Base-by-base conservation (phyloP, 495 filamentous ascomycete species). In the Aspergillus homomorphus region DNA sequence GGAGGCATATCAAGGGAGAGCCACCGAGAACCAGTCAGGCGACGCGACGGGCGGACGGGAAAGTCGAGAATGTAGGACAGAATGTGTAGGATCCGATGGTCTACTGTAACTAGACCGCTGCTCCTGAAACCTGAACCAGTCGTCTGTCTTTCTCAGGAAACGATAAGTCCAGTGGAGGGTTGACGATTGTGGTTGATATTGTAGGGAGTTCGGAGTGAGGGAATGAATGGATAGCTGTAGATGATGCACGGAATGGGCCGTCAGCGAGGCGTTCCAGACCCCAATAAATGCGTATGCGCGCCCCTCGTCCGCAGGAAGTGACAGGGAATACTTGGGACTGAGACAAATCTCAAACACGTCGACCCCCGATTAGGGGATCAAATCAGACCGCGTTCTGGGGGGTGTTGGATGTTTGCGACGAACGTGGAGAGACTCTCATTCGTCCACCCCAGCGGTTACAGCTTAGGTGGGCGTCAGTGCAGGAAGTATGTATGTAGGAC, bases 1-100 rank as follows among this genome's bases (percentile, higher is more conserved):
- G 50, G 54, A 62, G 54, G 55, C 60, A 66, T 63, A 55, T 61
- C 64, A 61, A 66, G 57, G 52, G 58, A 59, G 58, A 52, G 42
- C 14, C 21, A 20, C 21, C n/a, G 45, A 57, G 21, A 54, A 45
- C 22, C 49, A 44, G 24, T 49, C 16, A 22, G 51, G 22, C 56
- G 49, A 54, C 44, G 44, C 44, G 53, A 57, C 53, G 33, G 53
- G 43, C 45, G 43, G 50, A 48, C 7, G 59, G 44, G 48, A 45
- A 41, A 20, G 16, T 44, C 48, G 62, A 45, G 63, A 61, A 66
- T 66, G 64, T 59, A 61, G 57, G 54, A 63, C 60, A 66, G 56
- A 59, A 61, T 60, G 62, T 22, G 26, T 44, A 42, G 14, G 41
- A 9, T 5, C 14, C 16, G 43, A 46, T 14, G 18, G 49, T 52